Base-by-base conservation (phyloP, 2,329 filamentous ascomycete genomes). In the Neopestalotiopsis sp. region DNA sequence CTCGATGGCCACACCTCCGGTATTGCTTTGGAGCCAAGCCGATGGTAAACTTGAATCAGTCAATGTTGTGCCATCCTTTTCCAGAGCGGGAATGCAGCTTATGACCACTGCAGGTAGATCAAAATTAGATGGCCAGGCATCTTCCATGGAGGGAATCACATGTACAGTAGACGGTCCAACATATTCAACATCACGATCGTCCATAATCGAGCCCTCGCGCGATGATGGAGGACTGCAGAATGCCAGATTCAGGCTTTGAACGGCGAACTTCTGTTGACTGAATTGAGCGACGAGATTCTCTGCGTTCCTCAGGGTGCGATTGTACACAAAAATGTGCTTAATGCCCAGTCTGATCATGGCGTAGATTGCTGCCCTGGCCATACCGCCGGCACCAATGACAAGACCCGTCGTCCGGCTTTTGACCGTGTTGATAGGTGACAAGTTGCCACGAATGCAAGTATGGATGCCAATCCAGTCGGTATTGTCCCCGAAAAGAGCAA, bases 381-480 rank as follows among this genome's bases (percentile, higher is more conserved):
- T 65, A 30, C 62, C 62, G 17, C 62, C 62, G 32, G 40, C 62
- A 30, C 62, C 62, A 24, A 65, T 24, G 20, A 65, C 42, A 24
- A 65, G 62, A 3, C 62, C 62, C 10, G 24, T 53, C 3, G 62
- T 65, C 9, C 62, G 62, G 42, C 62, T 42, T 24, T 28, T 45
- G n/a, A 65, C 24, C 38, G 62, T 40, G 24, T 65, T 65, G 20
- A 65, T 65, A 5, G 62, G 62, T 17, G 62, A 65, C 32, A 65
- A 13, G 24, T 65, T 65, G 5, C 62, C 34, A 13, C 42, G 62
- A 28, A 65, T 65, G 42, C 62, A 49, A 20, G 38, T 53, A 30
- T 65, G 62, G 12, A 65, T 65, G 7, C 62, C 62, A n/a, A 65
- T 65, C 62, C 62, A 65, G 24, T 65, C 62, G 6, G 62, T 65